Conservation (phyloP, 1,139 yeast species). For the Lodderomyces margitis region DNA sequence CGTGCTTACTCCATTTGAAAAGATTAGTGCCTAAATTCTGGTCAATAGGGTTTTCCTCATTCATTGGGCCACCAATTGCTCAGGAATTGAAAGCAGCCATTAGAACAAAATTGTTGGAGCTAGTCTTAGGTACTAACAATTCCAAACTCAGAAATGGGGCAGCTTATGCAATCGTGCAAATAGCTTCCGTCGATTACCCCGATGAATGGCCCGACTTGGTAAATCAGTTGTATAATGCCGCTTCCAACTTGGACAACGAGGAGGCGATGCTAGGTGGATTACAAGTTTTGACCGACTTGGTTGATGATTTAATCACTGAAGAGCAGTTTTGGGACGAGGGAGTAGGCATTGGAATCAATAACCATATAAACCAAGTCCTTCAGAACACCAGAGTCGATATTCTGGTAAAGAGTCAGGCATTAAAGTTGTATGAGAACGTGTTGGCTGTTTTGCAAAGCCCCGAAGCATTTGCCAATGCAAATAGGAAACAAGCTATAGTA, state of each 20-base stretch:
- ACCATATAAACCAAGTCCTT: conserved; percentile 46
- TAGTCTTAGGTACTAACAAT: conserved; percentile 51
- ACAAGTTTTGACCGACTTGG: conserved; percentile 69
- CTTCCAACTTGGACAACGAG: conserved; percentile 30
- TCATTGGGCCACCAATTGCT: conserved; percentile 62
- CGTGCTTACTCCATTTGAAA: conserved; percentile 68
- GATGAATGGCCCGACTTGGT: conserved; percentile 91
- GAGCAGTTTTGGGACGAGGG: conserved; percentile 82
- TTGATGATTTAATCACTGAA: conserved; percentile 83
- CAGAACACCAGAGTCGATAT: conserved; percentile 25
- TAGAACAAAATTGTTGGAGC: conserved; percentile 48
- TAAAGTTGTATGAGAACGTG: conserved; percentile 53
- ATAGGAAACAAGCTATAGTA: conserved; percentile 31
- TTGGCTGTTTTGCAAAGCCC: conserved; percentile 53
- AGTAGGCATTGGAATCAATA: conserved; percentile 53
- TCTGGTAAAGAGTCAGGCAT: conserved; percentile 44
- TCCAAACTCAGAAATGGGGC: conserved; percentile 68
- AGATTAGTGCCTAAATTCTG: conserved; percentile 71
- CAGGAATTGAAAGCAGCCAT: conserved; percentile 50
- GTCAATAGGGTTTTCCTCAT: conserved; percentile 84
- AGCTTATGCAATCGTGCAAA: conserved; percentile 76
- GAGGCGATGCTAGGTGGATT: conserved; percentile 60
- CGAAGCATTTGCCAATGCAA: conserved; percentile 39
- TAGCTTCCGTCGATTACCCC: conserved; percentile 88
- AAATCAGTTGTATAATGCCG: conserved; percentile 41